phyloP scores from a whole-genome alignment of 2,329 filamentous ascomycete species.

The Cladobotryum protrusum region DNA sequence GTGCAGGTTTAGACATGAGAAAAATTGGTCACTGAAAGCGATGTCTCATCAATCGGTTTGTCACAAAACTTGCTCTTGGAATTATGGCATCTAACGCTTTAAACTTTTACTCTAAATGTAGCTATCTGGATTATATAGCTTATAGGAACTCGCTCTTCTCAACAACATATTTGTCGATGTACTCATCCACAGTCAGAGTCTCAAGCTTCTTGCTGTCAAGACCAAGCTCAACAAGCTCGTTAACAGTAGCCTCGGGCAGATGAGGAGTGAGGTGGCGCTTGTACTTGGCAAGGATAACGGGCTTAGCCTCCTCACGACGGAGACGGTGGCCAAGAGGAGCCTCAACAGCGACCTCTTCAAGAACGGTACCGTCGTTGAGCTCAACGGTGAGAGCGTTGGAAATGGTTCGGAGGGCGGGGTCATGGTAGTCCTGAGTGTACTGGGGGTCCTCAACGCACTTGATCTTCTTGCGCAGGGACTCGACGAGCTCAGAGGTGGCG shows the following conservation, averaged over 20 bases:
- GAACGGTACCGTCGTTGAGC: slow-evolving; percentile 85
- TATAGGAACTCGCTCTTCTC: slow-evolving; percentile 55
- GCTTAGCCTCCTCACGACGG: slow-evolving; percentile 93
- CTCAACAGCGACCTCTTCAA: slow-evolving; percentile 88
- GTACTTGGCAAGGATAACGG: slow-evolving; percentile 92
- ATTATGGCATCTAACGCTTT: not conserved
- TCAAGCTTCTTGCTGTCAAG: slow-evolving; percentile 71
- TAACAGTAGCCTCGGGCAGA: slow-evolving; percentile 68
- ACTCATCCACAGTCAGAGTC: slow-evolving; percentile 79
- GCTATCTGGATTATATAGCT: not conserved
- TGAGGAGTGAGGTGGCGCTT: slow-evolving; percentile 85
- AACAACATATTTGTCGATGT: slow-evolving; percentile 74
- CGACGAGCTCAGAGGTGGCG: slow-evolving; percentile 80
- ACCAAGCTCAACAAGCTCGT: slow-evolving; percentile 76
- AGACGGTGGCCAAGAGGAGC: slow-evolving; percentile 89
- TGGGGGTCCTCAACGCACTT: slow-evolving; percentile 92
- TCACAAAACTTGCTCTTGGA: too few relatives aligned
- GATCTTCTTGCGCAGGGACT: slow-evolving; percentile 89
- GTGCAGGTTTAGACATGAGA: too few relatives aligned
- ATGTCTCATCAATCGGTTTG: too few relatives aligned
- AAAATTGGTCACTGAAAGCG: too few relatives aligned
- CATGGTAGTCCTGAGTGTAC: slow-evolving; percentile 93
- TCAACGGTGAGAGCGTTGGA: slow-evolving; percentile 94
- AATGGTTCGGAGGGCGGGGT: slow-evolving; percentile 89
- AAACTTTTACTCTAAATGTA: not conserved